phyloP scores from a whole-genome alignment of 768 basidiomycete species.

The Mycena polygramma region DNA sequence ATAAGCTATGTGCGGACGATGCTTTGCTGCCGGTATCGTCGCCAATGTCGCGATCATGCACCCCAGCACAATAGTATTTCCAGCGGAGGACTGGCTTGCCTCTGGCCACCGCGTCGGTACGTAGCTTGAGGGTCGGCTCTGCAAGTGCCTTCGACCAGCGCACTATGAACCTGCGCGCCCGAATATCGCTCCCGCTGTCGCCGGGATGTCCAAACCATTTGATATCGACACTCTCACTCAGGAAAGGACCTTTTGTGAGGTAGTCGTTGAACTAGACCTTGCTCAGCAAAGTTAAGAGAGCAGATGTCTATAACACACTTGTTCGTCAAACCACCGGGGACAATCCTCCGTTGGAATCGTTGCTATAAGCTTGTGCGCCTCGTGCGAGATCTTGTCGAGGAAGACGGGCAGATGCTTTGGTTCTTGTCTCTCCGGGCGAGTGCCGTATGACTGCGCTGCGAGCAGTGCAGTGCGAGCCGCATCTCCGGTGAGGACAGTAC shows the following conservation, averaged over 20 bases:
- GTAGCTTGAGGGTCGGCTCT: background rate
- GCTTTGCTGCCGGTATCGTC: no score
- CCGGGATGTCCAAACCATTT: conserved; percentile 4
- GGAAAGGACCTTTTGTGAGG: background rate
- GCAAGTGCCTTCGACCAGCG: background rate
- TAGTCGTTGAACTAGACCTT: conserved; percentile 4
- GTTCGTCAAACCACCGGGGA: conserved; percentile 12
- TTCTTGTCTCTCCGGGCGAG: background rate
- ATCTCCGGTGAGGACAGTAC: background rate
- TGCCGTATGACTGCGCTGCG: background rate
- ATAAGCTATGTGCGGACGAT: no score
- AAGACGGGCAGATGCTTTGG: background rate
- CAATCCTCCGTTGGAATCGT: conserved; percentile 13
- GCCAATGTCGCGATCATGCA: background rate
- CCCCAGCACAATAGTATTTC: background rate
- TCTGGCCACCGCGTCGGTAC: background rate
- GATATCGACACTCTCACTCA: background rate
- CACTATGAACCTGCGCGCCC: background rate
- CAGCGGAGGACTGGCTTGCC: background rate
- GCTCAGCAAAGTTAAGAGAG: background rate
- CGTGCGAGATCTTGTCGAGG: background rate
- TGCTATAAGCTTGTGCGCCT: background rate
- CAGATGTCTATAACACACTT: background rate
- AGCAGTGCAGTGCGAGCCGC: background rate
- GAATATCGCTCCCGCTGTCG: background rate